Conservation (phyloP, 805 yeast species). For the Blastobotrys parvus region DNA sequence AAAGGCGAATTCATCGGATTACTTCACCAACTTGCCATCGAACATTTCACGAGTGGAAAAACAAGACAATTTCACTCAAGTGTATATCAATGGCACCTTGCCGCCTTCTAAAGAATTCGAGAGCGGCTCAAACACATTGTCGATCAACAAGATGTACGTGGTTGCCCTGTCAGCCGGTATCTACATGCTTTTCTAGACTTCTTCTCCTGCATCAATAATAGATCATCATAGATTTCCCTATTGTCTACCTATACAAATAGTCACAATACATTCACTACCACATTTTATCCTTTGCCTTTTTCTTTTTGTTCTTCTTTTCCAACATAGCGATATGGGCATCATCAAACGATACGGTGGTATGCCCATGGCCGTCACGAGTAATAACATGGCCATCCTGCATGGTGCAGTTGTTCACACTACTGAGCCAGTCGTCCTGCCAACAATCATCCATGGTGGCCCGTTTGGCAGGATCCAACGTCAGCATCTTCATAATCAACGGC, state of each 20-base stretch:
- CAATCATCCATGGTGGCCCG: constrained; percentile 56
- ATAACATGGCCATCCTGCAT: constrained; percentile 26
- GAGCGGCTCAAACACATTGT: too few relatives aligned
- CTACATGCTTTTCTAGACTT: too few relatives aligned
- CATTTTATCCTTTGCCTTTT: constrained; percentile 45
- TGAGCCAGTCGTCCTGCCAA: constrained; percentile 48
- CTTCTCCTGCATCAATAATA: too few relatives aligned
- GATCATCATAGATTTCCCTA: too few relatives aligned
- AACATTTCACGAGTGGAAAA: constrained; percentile 4
- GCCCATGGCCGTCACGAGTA: constrained; percentile 58
- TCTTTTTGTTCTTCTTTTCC: constrained; percentile 54
- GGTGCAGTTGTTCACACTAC: constrained; percentile 61
- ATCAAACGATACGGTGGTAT: constrained; percentile 83
- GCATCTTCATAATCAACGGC: constrained; percentile 56
- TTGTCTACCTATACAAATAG: too few relatives aligned
- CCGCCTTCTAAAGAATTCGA: neutral
- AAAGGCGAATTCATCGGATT: constrained; percentile 3
- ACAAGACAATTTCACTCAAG: constrained; percentile 5
- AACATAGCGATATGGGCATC: constrained; percentile 94
- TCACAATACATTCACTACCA: too few relatives aligned
- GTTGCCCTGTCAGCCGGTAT: too few relatives aligned
- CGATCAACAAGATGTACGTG: too few relatives aligned
- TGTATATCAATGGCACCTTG: constrained; percentile 16
- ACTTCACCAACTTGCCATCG: constrained; percentile 12
- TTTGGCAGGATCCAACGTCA: constrained; percentile 49